phyloP scores from a whole-genome alignment of 1,284 basidiomycete species.

The Cutaneotrichosporon cavernicola region DNA sequence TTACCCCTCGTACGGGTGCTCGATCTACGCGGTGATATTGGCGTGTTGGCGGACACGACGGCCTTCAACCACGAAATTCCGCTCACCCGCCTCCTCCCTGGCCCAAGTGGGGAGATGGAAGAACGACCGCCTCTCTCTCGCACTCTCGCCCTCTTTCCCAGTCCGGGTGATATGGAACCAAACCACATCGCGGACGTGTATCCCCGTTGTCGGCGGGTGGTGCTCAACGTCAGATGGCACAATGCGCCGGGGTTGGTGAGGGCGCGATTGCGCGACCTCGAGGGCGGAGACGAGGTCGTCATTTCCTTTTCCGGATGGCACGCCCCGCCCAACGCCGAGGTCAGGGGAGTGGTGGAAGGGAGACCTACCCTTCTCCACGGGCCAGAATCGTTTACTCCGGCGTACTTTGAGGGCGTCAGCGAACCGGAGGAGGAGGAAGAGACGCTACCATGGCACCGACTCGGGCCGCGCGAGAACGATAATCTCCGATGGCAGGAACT shows the following conservation, averaged over 20 bases:
- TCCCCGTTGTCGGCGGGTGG: background rate
- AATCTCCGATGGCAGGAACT: conserved; percentile 8
- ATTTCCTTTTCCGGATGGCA: background rate
- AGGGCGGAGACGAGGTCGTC: background rate
- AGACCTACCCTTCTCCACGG: background rate
- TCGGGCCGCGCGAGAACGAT: conserved; percentile 1
- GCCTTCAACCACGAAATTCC: background rate
- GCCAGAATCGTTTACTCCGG: background rate
- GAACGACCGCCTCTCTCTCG: background rate
- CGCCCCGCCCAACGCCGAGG: background rate
- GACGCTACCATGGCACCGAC: background rate
- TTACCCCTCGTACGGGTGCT: background rate
- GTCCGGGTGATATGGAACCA: background rate
- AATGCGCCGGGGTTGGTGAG: background rate
- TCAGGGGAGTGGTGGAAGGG: background rate
- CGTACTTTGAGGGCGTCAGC: background rate
- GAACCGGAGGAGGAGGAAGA: background rate
- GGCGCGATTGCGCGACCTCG: background rate
- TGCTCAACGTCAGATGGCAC: background rate
- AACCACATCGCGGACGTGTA: background rate
- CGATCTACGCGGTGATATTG: background rate
- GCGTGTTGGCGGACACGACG: background rate
- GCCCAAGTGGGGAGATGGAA: background rate
- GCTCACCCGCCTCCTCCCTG: background rate
- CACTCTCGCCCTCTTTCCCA: conserved; percentile 4